Base-by-base conservation (phyloP, 106 monocot species). In the Iris macrosiphon region DNA sequence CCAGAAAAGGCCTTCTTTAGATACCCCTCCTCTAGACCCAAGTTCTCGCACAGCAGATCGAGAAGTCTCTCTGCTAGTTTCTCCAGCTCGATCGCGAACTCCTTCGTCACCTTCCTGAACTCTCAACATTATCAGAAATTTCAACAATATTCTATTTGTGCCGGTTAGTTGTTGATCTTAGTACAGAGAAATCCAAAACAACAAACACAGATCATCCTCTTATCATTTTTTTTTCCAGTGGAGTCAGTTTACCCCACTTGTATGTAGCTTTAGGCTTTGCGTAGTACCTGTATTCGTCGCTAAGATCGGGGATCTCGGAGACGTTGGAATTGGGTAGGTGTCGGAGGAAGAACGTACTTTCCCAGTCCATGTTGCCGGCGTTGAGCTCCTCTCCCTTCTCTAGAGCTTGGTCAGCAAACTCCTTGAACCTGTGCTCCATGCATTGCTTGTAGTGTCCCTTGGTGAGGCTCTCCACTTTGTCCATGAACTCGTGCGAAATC, bases 11-110 rank as follows among this genome's bases (percentile, higher is more conserved):
- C 89, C 45, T 55, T 71, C 76, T 80, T 89, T 15, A 89, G 62
- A 63, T 89, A 84, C 10, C 83, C 80, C 15, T 80, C 52, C 71
- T 89, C 84, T 9, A 89, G 65, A n/a, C 84, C 84, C 18, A 89
- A 54, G 55, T 84, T 80, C 67, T 84, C 83, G 37, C 89, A 79
- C 20, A 89, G 50, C 63, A 89, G 43, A 23, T 80, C 79, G 31
- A 89, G 71, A 43, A 84, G 42, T 34, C 55, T 41, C 60, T 89
- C 89, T 1, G 89, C 73, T 20, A 89, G 46, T 31, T 68, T 70
- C 60, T 67, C 77, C 9, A 73, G 54, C 50, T 80, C 70, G 48
- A 22, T 15, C 7, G 76, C 80, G 45, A 79, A 89, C 56, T 84
- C 67, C 55, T 51, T 67, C 68, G 84, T 80, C 23, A 59, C 51